A percentile compares a stretch with the other conserved stretches of the same genome.
Evolutionary conservation across 2,329 filamentous ascomycete species (phyloP).

Genomic region (Xylariaceae sp.): DNA sequence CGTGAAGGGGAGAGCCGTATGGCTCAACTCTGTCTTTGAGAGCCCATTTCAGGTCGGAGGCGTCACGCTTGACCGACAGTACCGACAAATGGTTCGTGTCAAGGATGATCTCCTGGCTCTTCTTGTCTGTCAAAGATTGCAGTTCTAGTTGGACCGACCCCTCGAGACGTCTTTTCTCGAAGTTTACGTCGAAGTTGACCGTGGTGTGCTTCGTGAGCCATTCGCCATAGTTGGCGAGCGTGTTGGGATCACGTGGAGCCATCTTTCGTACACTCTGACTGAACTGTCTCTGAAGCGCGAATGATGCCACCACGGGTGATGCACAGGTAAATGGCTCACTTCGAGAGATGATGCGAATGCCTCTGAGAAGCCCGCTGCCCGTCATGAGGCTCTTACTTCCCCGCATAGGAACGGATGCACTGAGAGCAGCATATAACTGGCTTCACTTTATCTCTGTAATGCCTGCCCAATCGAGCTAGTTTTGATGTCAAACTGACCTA

Average conservation of each 20-base stretch:
- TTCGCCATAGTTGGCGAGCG: slow-evolving; percentile 84
- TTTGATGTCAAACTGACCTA: background rate
- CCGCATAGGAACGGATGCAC: slow-evolving; percentile 22
- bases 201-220: slow-evolving; percentile 83
- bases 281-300: slow-evolving; percentile 14
- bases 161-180: slow-evolving; percentile 70
- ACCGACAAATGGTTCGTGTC: slow-evolving; percentile 85
- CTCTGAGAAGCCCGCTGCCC: slow-evolving; percentile 27
- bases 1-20: slow-evolving; percentile 67
- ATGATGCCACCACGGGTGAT: slow-evolving; percentile 9
- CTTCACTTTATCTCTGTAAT: background rate
- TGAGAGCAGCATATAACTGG: background rate
- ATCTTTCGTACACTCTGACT: slow-evolving; percentile 25
- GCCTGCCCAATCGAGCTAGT: background rate
- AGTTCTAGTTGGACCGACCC: slow-evolving; percentile 75
- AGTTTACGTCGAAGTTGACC: slow-evolving; percentile 78
- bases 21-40: slow-evolving; percentile 68
- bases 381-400: slow-evolving; percentile 22
- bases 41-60: slow-evolving; percentile 61
- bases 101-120: slow-evolving; percentile 73
- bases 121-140: slow-evolving; percentile 69
- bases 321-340: slow-evolving; percentile 19
- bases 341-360: slow-evolving; percentile 26
- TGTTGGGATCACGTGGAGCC: slow-evolving; percentile 73
- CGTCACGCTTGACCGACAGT: slow-evolving; percentile 65